Evolutionary conservation across 2,329 filamentous ascomycete genomes (phyloP), one percentile per base, ranked within the genome.

Genomic region (Arthrinium puccinioides): DNA sequence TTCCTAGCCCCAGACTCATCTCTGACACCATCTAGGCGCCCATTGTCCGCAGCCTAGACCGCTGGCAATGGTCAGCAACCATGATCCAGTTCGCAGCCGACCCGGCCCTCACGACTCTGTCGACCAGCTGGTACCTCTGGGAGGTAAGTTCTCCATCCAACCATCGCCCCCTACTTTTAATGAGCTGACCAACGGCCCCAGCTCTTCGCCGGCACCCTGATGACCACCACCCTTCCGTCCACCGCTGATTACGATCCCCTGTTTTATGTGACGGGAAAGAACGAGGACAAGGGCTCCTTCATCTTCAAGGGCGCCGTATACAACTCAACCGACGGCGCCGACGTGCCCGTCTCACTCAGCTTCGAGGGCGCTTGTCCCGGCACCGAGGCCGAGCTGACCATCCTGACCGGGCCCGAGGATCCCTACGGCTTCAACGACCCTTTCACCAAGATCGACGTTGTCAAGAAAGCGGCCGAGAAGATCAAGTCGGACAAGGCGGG

Each of bases 271-370:
- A 62, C 69, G 1, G 71, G 71, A 2, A 61, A 52, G 44, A 66
- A 67, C 41, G 53, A 64, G 23, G 56, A 59, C 9, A 60, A 55
- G 21, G 60, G 59, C 2, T 57, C 56, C 5, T 53, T 64, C 31
- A 59, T 73, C 40, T 70, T 71, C 60, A 75, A 75, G 54, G 65
- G 59, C 4, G 69, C 69, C 11, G 68, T 67, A 0, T 75, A 74
- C 53, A 75, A 75, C 57, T 63, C 66, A 0, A 72, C 70, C 6
- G 54, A 63, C 28, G 47, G 51, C 13, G 64, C 54, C 2, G 55
- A 64, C 2, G 62, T 74, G 3, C 64, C 66, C 1, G 60, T 76
- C 2, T 60, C 57, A 0, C 43, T 74, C 2, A 48, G 52, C 1
- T 72, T 76, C 32, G 63, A 70, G 9, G 67, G 66, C 2, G 50